Conservation (phyloP, 1,139 yeast genomes). For the Geotrichum klebahnii region DNA sequence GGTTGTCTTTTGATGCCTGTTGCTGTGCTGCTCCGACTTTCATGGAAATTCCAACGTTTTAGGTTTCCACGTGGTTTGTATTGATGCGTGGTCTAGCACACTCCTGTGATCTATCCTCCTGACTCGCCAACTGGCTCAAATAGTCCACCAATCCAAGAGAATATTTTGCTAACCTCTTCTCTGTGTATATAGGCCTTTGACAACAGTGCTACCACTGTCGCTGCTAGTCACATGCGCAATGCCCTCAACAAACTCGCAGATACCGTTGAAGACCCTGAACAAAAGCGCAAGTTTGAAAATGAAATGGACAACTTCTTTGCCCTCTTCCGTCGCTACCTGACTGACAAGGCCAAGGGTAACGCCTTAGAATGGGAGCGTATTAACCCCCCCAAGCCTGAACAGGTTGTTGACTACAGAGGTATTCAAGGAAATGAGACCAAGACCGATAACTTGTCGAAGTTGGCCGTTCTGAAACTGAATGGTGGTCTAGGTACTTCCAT, state of each 20-base stretch:
- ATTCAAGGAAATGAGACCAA: conserved; percentile 38
- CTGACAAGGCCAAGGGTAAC: conserved; percentile 82
- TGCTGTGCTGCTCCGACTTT: too few species aligned
- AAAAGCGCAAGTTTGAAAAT: conserved; percentile 65
- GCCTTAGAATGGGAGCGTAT: conserved; percentile 93
- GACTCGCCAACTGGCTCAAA: too few species aligned
- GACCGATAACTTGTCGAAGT: conserved; percentile 61
- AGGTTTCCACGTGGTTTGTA: conserved; percentile 6
- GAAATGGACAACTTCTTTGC: conserved; percentile 96
- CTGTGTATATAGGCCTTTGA: conserved; percentile 58
- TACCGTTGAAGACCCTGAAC: conserved; percentile 56
- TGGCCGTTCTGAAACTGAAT: conserved; percentile 91
- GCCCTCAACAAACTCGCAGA: conserved; percentile 87
- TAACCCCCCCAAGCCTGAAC: conserved; percentile 80
- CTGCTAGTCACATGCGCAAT: conserved; percentile 97
- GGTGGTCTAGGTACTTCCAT: conserved; percentile 98
- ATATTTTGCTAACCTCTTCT: not conserved
- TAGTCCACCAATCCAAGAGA: not conserved
- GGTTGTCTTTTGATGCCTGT: not conserved
- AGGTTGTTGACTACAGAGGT: conserved; percentile 72
- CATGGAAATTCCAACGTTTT: too few species aligned
- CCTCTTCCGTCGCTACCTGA: conserved; percentile 83
- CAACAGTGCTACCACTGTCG: conserved; percentile 89
- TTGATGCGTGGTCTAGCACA: too few species aligned
- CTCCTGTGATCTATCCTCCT: too few species aligned